A percentile compares a stretch with the other conserved stretches of the same genome.
Evolutionary conservation across 805 yeast species (phyloP).

Genomic region (Dipodascopsis uninucleata): DNA sequence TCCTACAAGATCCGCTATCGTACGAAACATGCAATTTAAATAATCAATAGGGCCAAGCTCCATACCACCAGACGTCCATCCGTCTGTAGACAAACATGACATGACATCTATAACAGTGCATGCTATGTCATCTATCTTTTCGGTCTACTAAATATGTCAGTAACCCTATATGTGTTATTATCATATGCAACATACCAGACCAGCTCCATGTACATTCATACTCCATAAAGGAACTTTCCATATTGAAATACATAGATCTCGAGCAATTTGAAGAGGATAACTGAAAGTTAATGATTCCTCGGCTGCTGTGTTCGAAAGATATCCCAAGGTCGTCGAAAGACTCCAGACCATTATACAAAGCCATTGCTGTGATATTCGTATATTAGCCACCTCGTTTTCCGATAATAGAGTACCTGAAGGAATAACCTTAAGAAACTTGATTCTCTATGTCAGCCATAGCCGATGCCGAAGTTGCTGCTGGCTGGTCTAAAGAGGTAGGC

Average conservation of each 20-base stretch:
- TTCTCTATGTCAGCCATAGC: too few relatives aligned
- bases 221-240: background rate
- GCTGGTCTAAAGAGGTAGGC: background rate
- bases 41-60: constrained; percentile 6
- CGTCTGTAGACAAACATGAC: background rate
- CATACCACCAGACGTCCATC: background rate
- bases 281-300: constrained; percentile 2
- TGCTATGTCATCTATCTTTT: constrained; percentile 1
- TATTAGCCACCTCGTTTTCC: background rate
- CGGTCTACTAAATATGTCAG: background rate
- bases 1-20: background rate
- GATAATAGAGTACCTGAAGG: too few relatives aligned
- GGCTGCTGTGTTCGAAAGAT: background rate
- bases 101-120: constrained; percentile 3
- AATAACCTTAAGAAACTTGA: too few relatives aligned
- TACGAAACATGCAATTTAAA: background rate
- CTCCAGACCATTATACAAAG: constrained; percentile 2
- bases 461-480: background rate
- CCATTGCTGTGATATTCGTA: constrained; percentile 4
- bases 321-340: background rate
- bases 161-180: background rate
- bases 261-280: constrained; percentile 1
- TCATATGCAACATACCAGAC: background rate
- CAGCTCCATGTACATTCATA: constrained; percentile 1
- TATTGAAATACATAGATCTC: background rate